Evolutionary conservation across 2,329 filamentous ascomycete species (phyloP).

Genomic region (Alternaria arborescens): DNA sequence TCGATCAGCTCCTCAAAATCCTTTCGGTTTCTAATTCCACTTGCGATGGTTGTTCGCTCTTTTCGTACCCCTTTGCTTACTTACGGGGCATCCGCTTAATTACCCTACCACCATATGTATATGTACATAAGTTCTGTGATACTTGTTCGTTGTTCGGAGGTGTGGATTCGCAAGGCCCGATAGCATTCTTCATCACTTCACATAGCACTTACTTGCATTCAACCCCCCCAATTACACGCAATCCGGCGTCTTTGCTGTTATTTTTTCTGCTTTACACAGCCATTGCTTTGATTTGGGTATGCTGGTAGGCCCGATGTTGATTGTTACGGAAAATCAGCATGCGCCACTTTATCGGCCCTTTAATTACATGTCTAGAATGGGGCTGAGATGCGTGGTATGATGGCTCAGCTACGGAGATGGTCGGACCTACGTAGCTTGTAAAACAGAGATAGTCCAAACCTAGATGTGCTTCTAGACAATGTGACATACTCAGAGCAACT

Average conservation of each 20-base stretch:
- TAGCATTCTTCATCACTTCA: conserved; percentile 1
- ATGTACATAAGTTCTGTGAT: conserved; percentile 21
- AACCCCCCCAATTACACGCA: not conserved
- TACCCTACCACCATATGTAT: conserved; percentile 11
- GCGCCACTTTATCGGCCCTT: not conserved
- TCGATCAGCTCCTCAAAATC: conserved; percentile 71
- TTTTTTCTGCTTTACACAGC: not conserved
- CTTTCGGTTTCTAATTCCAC: conserved; percentile 69
- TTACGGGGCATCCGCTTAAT: not conserved
- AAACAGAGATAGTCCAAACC: not conserved
- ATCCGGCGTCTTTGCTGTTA: not conserved
- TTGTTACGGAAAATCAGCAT: not conserved
- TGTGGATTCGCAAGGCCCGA: not conserved
- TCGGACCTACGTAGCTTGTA: not conserved
- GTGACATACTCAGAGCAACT: not conserved
- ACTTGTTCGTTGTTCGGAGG: not conserved
- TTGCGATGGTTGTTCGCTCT: not conserved
- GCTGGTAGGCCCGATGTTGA: not conserved
- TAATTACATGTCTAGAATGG: not conserved
- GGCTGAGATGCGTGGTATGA: not conserved
- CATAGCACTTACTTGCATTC: not conserved
- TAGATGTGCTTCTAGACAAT: not conserved
- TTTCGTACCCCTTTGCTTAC: not conserved
- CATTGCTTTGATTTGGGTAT: not conserved
- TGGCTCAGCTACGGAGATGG: not conserved